Evolutionary conservation across 345 rosid species (phyloP), one percentile per base, ranked within the genome.

Genomic region (Moricandia arvensis): DNA sequence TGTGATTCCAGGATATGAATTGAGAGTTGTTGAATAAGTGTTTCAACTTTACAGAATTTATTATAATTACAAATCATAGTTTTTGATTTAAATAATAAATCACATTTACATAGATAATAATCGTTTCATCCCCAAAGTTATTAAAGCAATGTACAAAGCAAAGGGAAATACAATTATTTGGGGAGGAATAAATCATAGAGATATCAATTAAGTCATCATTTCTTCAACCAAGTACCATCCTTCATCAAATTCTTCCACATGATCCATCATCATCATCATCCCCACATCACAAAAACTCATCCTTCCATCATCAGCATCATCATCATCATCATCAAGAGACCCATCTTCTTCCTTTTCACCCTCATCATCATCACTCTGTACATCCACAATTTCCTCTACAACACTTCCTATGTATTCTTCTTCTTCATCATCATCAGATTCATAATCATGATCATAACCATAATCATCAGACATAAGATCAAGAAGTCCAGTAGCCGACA

Each of bases 151-250:
- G 34, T 69, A 69, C 75, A 70, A 75, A 60, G 63, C 41, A 34
- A 60, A 54, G 51, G 63, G 34, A 68, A 68, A 49, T 54, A 55
- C 65, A 43, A 69, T 71, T n/a, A 55, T 70, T 21, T 49, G 41
- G 71, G 61, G 75, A 29, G 69, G 38, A 13, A 17, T 35, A 37
- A 60, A 29, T 62, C 70, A 69, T 54, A 43, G 55, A 51, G 67
- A 68, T n/a, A 47, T 74, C 29, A 75, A 4, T 68, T 43, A 75
- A 41, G 69, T 83, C 80, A 79, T 79, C 71, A 75, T 83, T 74
- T 81, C 83, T 57, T 76, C 89, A 63, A 90, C 86, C 57, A 84
- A 43, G 58, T 70, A 82, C 89, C 91, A 90, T 51, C 72, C 90
- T 58, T 86, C 89, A 72, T 64, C 87, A 57, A 81, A 88, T 66